Conservation (phyloP, 2,329 filamentous ascomycete genomes). For the Diaporthe nobilis region DNA sequence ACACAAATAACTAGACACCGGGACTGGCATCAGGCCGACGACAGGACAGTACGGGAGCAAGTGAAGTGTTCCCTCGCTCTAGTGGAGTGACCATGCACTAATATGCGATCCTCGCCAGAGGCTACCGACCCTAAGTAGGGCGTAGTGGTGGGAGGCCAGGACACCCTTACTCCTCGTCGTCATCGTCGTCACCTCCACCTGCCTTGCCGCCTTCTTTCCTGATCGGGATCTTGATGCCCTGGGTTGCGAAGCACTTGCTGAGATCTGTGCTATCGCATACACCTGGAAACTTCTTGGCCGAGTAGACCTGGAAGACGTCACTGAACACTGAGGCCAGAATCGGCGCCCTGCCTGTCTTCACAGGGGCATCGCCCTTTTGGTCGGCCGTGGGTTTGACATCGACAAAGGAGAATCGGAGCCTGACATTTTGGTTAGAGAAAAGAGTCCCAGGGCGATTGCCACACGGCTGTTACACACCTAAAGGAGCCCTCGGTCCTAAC, state of each 20-base stretch:
- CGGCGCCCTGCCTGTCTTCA: slow-evolving; percentile 83
- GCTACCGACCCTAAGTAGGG: background rate
- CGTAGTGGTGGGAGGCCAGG: background rate
- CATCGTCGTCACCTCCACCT: slow-evolving; percentile 65
- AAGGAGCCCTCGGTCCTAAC: slow-evolving; percentile 94
- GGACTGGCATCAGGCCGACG: background rate
- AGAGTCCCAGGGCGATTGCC: background rate
- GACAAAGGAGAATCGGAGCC: slow-evolving; percentile 81
- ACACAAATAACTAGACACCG: background rate
- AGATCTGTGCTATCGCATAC: slow-evolving; percentile 94
- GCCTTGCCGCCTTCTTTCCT: slow-evolving; percentile 80
- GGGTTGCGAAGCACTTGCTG: slow-evolving; percentile 92
- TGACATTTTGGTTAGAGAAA: slow-evolving; percentile 47
- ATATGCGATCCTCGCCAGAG: background rate
- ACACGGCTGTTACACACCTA: slow-evolving; percentile 68
- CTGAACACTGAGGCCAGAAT: slow-evolving; percentile 90
- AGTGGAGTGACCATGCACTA: background rate
- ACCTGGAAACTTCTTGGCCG: slow-evolving; percentile 97
- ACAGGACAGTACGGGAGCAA: background rate
- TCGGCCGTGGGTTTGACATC: slow-evolving; percentile 71
- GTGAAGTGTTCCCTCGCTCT: background rate
- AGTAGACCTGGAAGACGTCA: slow-evolving; percentile 92
- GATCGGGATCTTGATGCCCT: slow-evolving; percentile 98
- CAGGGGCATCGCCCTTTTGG: slow-evolving; percentile 44
- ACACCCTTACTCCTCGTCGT: slow-evolving; percentile 44